Percentiles rank a stretch among this genome's conserved stretches.
Evolutionary conservation across 2,329 filamentous ascomycete species (phyloP).

Genomic region (Albophoma yamanashiensis): DNA sequence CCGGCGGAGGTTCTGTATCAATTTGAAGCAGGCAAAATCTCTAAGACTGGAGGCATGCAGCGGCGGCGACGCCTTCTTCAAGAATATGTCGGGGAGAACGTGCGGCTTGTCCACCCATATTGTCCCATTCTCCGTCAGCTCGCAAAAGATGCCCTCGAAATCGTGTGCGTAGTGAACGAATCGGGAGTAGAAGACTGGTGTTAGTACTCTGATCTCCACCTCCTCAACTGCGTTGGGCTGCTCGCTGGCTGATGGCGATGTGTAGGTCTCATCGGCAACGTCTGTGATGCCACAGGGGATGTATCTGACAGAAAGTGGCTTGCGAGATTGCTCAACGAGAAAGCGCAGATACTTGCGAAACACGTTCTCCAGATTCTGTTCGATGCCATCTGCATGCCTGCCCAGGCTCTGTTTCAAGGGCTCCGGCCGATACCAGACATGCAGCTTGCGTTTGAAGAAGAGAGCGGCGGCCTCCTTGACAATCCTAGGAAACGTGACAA

Average conservation of each 20-base stretch:
- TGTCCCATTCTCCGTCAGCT: conserved; percentile 48
- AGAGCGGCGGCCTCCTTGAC: conserved; percentile 47
- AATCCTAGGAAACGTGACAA: conserved; percentile 56
- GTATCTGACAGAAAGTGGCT: conserved; percentile 41
- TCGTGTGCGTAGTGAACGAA: conserved; percentile 53
- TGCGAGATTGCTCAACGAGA: conserved; percentile 34
- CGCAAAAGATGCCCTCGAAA: conserved; percentile 49
- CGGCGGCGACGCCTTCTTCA: conserved; percentile 26
- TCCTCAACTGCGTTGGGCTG: conserved; percentile 16
- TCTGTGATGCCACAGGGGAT: conserved; percentile 36
- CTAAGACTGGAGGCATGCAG: conserved; percentile 21
- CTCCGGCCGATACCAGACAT: conserved; percentile 57
- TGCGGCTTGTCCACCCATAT: conserved; percentile 45
- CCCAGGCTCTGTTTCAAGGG: conserved; percentile 45
- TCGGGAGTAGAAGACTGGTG: conserved; percentile 56
- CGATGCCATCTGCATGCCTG: conserved; percentile 38
- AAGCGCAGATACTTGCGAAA: conserved; percentile 38
- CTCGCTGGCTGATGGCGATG: conserved; percentile 16
- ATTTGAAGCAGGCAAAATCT: conserved; percentile 30
- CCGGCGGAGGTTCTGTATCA: conserved; percentile 32
- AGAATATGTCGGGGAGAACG: conserved; percentile 33
- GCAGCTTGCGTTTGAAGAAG: conserved; percentile 44
- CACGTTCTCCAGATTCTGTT: conserved; percentile 32
- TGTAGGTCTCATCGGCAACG: conserved; percentile 24
- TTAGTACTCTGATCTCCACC: conserved; percentile 47